Evolutionary conservation across 306 rosid species (phyloP), one percentile per base, ranked within the genome.

Genomic region (Quercus aquifolioides): DNA sequence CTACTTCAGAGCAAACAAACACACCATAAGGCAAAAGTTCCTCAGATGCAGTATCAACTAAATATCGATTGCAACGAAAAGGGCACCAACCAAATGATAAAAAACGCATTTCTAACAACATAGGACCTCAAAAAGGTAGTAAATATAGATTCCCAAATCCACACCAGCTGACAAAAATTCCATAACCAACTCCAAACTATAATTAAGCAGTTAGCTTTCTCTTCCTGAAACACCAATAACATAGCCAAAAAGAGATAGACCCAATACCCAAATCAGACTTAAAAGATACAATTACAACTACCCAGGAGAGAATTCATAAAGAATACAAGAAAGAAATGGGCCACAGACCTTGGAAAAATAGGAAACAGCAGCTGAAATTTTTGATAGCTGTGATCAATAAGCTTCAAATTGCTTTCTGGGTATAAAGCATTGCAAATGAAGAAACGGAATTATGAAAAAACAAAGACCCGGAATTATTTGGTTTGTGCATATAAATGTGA

Each of bases 311-410:
- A 72, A 46, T 18, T 13, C 80, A 60, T 49, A 64, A 33, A 73
- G 19, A 19, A 33, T 8, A 33, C 3, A 18, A 4, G 52, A 12
- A 38, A 75, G 60, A 82, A 78, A 55, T n/a, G 74, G 49, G 46
- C 21, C n/a, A 78, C 86, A 75, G 64, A 91, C 94, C 90, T 90
- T 52, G 69, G 31, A 15, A 62, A 60, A 68, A 74, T 63, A 12
- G 62, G 26, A 7, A 54, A 74, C 3, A 57, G 28, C 35, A 75
- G 55, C 51, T 54, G 74, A 68, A 81, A 88, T 41, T 31, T 26
- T 49, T 2, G 1, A 26, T 1, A 10, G 76, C 76, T 0, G 70
- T 75, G 79, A 80, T 43, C 51, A 78, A 76, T 75, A 41, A 63
- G 58, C 54, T 69, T 69, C 72, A 87, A 78, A 76, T 82, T 65